A percentile compares a stretch with the other conserved stretches of the same genome.
Conservation (phyloP, 1,139 yeast genomes). For the Nakaseomyces bracarensis region DNA sequence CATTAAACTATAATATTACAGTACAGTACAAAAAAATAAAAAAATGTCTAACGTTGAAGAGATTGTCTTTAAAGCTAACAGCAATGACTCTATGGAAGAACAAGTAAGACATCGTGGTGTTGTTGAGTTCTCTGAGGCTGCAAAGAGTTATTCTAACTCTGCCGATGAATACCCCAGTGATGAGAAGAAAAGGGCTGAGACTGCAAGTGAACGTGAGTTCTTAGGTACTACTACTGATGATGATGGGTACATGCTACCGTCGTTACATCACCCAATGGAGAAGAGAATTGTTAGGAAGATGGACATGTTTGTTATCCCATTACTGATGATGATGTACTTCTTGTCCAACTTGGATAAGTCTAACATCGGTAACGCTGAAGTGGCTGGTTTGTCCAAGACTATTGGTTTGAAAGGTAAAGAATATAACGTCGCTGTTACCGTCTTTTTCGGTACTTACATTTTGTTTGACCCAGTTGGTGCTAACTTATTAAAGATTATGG, state of each 20-base stretch:
- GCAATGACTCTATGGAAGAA: conserved; percentile 1
- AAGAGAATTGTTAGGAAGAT: conserved; percentile 39
- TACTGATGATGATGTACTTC: conserved; percentile 45
- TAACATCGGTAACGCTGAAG: conserved; percentile 52
- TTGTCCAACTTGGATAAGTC: conserved; percentile 51
- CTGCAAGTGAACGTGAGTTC: conserved; percentile 18
- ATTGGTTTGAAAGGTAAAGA: conserved; percentile 41
- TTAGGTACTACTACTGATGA: conserved; percentile 24
- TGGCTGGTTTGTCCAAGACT: conserved; percentile 48
- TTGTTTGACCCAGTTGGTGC: conserved; percentile 48
- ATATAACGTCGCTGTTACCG: conserved; percentile 46
- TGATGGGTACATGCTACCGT: conserved; percentile 20
- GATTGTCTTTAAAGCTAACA: background rate
- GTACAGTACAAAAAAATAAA: no score
- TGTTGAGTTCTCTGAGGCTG: conserved; percentile 5
- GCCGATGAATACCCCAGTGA: background rate
- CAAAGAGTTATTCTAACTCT: background rate
- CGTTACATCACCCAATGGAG: conserved; percentile 32
- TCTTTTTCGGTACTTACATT: conserved; percentile 50
- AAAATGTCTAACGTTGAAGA: conserved; percentile 1
- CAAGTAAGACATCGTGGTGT: conserved; percentile 4
- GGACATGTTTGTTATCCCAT: conserved; percentile 46
- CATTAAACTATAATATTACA: no score
- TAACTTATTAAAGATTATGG: conserved; percentile 32
- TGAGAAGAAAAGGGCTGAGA: conserved; percentile 11